phyloP scores from a whole-genome alignment of 2,329 filamentous ascomycete species.

The Aotearoamyces nothofagi region DNA sequence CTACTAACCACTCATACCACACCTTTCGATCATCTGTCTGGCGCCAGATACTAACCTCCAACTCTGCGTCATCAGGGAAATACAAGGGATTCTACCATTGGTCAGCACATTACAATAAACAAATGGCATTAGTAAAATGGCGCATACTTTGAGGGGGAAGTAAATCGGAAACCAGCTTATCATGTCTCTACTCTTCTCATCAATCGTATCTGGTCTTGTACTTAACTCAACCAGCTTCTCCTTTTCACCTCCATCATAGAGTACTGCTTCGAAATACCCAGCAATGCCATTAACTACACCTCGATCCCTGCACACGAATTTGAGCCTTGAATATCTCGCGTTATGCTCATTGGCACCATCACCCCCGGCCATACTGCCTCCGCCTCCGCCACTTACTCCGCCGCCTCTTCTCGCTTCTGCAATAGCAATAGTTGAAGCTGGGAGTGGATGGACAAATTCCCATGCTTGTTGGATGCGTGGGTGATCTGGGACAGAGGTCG shows the following conservation, averaged over 20 bases:
- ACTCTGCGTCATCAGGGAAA: conserved; percentile 68
- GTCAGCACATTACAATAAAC: conserved; percentile 5
- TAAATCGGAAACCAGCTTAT: conserved; percentile 99
- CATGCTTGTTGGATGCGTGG: conserved; percentile 60
- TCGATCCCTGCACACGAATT: conserved; percentile 62
- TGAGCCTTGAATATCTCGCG: conserved; percentile 59
- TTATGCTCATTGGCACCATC: conserved; percentile 88
- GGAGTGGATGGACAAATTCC: conserved; percentile 69
- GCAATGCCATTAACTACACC: conserved; percentile 83
- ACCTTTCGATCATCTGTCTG: conserved; percentile 91
- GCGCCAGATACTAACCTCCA: conserved; percentile 89
- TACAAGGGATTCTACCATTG: conserved; percentile 61
- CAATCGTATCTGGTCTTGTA: conserved; percentile 84
- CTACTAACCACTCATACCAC: conserved; percentile 97
- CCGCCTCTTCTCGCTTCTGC: conserved; percentile 42
- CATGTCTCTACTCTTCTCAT: conserved; percentile 90
- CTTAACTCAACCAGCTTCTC: conserved; percentile 64
- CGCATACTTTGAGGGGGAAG: conserved; percentile 77
- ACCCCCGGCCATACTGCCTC: conserved; percentile 58
- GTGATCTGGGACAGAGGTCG: conserved; percentile 41
- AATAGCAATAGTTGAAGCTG: conserved; percentile 36
- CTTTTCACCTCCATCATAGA: conserved; percentile 44
- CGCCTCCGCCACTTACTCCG: conserved; percentile 50
- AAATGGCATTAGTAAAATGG: neutral
- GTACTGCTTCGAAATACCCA: conserved; percentile 92